A percentile compares a stretch with the other conserved stretches of the same genome.
phyloP scores from a whole-genome alignment of 2,329 filamentous ascomycete species.

The Fusarium dlaminii region DNA sequence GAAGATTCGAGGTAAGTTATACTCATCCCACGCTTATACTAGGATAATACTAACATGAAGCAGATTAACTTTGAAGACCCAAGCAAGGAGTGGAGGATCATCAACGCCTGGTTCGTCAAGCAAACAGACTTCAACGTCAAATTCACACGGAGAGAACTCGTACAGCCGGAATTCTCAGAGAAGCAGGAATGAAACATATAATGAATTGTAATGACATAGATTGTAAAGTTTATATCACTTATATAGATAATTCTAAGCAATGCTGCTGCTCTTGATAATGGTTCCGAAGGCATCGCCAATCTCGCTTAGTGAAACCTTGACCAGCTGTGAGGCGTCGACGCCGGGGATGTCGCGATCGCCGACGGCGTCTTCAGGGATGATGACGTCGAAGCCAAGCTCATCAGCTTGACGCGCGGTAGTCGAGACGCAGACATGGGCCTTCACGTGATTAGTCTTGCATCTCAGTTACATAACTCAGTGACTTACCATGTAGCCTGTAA shows the following conservation, averaged over 20 bases:
- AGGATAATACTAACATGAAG: not conserved
- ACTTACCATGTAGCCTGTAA: constrained; percentile 67
- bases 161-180: constrained; percentile 45
- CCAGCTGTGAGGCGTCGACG: constrained; percentile 62
- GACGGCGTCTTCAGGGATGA: constrained; percentile 69
- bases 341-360: constrained; percentile 75
- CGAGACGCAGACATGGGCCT: constrained; percentile 72
- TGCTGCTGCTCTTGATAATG: constrained; percentile 55
- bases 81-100: constrained; percentile 64
- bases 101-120: constrained; percentile 72
- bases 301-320: constrained; percentile 63
- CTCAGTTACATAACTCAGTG: not conserved
- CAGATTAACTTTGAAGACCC: constrained; percentile 66
- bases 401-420: constrained; percentile 69
- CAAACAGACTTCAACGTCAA: constrained; percentile 63
- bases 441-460: not conserved
- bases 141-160: constrained; percentile 56
- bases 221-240: not conserved
- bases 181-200: not conserved
- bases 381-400: constrained; percentile 70
- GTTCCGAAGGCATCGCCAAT: constrained; percentile 72
- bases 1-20: constrained; percentile 36
- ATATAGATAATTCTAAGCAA: constrained; percentile 20
- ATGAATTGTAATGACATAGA: not conserved
- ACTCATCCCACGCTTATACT: rapidly evolving